phyloP scores from a whole-genome alignment of 2,329 filamentous ascomycete species.

The Tolypocladium capitatum region DNA sequence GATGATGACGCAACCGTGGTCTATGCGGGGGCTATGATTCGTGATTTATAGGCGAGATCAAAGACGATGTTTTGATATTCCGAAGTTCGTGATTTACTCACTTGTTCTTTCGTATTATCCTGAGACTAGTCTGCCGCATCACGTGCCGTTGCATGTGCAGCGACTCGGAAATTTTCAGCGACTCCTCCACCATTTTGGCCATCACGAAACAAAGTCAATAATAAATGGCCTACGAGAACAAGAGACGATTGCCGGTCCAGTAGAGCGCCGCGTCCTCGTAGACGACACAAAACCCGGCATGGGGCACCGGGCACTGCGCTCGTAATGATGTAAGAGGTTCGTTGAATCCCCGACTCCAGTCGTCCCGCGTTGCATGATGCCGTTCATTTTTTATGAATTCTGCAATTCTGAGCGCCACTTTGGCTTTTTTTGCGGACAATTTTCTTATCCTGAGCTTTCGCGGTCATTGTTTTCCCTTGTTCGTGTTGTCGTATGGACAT shows the following conservation, averaged over 20 bases:
- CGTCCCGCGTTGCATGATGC: constrained; percentile 16
- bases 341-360: background rate
- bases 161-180: background rate
- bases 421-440: constrained; percentile 17
- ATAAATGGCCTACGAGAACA: background rate
- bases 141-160: background rate
- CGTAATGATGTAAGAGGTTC: background rate
- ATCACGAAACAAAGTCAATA: background rate
- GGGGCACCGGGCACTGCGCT: too few species aligned
- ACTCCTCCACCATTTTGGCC: background rate
- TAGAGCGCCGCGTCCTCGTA: background rate
- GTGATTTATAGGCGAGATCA: background rate
- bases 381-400: constrained; percentile 30
- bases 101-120: too few species aligned
- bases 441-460: constrained; percentile 3
- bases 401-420: constrained; percentile 31
- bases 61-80: too few species aligned
- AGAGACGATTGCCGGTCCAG: background rate
- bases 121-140: too few species aligned
- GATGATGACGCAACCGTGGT: background rate
- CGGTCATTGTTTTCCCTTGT: background rate
- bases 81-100: too few species aligned
- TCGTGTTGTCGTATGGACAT: background rate
- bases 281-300: background rate
- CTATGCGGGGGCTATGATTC: background rate